Evolutionary conservation across 106 monocot genomes (phyloP).

Genomic region (Allium fistulosum): DNA sequence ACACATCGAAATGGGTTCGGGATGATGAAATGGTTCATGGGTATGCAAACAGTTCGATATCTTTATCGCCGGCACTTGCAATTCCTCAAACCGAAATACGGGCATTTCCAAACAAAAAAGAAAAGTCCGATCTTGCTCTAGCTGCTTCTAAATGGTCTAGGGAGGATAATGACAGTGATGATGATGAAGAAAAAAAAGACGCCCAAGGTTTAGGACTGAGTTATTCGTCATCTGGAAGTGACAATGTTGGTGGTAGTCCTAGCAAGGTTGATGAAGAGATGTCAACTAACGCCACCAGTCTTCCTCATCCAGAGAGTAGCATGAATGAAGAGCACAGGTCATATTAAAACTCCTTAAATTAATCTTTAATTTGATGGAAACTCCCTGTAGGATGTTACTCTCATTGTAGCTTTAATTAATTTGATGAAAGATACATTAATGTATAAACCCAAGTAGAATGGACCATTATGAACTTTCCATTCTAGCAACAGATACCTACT

Average conservation of each 20-base stretch:
- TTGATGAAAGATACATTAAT: no score
- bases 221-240: slow-evolving; percentile 90
- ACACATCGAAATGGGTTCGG: slow-evolving; percentile 17
- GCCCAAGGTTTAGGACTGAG: slow-evolving; percentile 49
- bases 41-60: slow-evolving; percentile 8
- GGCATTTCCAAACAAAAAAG: slow-evolving; percentile 35
- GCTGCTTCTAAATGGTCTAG: slow-evolving; percentile 86
- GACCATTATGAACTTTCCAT: no score
- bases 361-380: neutral
- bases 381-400: no score
- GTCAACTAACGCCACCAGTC: slow-evolving; percentile 19
- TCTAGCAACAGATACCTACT: no score
- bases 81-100: slow-evolving; percentile 24
- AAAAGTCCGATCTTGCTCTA: slow-evolving; percentile 49
- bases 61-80: slow-evolving; percentile 18
- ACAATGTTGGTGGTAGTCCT: slow-evolving; percentile 41
- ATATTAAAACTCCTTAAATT: neutral
- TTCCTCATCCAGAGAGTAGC: slow-evolving; percentile 37
- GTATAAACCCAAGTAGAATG: no score
- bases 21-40: slow-evolving; percentile 16
- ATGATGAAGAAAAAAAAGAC: slow-evolving; percentile 66
- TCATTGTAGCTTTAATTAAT: no score
- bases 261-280: slow-evolving; percentile 36
- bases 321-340: slow-evolving; percentile 90
- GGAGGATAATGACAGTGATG: slow-evolving; percentile 65